phyloP scores from a whole-genome alignment of 176 grass and related monocot species.

The Triticum monococcum region DNA sequence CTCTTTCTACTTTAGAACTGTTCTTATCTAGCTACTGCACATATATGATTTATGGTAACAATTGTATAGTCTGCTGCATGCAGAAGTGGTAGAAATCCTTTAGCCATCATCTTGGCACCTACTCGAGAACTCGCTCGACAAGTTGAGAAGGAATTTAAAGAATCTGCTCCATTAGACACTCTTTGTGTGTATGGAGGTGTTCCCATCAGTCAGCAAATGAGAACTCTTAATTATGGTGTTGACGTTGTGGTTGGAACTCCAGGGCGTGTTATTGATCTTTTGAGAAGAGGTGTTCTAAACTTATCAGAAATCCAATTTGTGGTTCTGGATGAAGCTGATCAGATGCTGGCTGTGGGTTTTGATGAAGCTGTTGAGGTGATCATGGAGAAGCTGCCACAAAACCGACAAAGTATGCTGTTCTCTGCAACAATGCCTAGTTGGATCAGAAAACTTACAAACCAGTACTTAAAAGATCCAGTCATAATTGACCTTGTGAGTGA shows the following conservation, averaged over 20 bases:
- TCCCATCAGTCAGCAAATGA: conserved; percentile 87
- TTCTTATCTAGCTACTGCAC: not conserved
- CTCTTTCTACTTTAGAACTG: conserved; percentile 20
- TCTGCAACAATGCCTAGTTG: conserved; percentile 82
- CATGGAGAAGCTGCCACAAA: conserved; percentile 59
- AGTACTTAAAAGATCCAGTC: conserved; percentile 66
- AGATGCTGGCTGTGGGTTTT: conserved; percentile 83
- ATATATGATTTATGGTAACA: conserved; percentile 39
- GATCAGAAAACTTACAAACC: conserved; percentile 63
- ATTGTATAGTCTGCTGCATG: conserved; percentile 31
- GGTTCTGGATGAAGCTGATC: conserved; percentile 77
- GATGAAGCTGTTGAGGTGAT: conserved; percentile 85
- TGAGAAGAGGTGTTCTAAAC: conserved; percentile 73
- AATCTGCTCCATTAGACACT: conserved; percentile 81
- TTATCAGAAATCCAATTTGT: conserved; percentile 76
- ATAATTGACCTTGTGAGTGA: conserved; percentile 70
- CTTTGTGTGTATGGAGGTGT: conserved; percentile 93
- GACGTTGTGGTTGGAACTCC: conserved; percentile 91
- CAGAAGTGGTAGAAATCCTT: conserved; percentile 74
- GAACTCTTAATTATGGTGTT: conserved; percentile 81
- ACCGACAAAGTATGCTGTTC: conserved; percentile 77
- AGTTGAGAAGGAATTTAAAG: conserved; percentile 95
- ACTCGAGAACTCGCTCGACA: conserved; percentile 97
- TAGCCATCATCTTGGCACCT: conserved; percentile 85
- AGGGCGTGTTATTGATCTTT: conserved; percentile 76